These are phyloP conservation scores for Phytophthora multivora DNA, from an alignment of 352 stramenopile species.

Conservation along the genomic window DNA sequence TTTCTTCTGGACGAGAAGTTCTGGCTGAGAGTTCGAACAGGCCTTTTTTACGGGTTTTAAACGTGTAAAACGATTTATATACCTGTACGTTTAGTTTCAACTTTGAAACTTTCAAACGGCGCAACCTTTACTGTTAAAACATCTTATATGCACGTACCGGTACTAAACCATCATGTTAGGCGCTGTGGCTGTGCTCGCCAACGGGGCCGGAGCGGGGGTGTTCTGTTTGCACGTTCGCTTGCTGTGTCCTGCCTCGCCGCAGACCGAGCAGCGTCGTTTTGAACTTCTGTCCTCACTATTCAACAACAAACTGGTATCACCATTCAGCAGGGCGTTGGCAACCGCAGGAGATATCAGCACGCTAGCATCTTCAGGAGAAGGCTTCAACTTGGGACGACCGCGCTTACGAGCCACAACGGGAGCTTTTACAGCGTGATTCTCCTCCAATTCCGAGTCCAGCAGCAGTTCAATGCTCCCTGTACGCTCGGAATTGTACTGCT, in stretches of 20 bases:
- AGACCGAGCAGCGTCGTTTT: slow-evolving; percentile 35
- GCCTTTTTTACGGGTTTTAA: too few relatives aligned
- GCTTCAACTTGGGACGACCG: slow-evolving; percentile 37
- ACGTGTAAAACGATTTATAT: too few relatives aligned
- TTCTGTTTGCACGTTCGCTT: slow-evolving; percentile 34
- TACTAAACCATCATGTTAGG: slow-evolving; percentile 24
- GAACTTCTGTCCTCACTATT: not conserved
- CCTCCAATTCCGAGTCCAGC: slow-evolving; percentile 37
- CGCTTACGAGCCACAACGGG: slow-evolving; percentile 37
- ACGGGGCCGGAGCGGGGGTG: not conserved
- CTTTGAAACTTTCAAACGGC: too few relatives aligned
- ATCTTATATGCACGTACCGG: slow-evolving; percentile 9
- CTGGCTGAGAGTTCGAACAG: too few relatives aligned
- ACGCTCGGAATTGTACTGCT: slow-evolving; percentile 32
- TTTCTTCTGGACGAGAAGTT: too few relatives aligned
- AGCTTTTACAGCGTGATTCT: slow-evolving; percentile 32
- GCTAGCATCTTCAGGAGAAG: slow-evolving; percentile 9
- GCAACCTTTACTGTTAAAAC: not conserved
- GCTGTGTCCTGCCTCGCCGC: slow-evolving; percentile 33
- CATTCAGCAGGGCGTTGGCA: slow-evolving; percentile 12
- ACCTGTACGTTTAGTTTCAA: too few relatives aligned
- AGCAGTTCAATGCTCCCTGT: slow-evolving; percentile 36
- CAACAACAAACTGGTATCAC: slow-evolving; percentile 8
- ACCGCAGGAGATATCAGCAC: slow-evolving; percentile 11
- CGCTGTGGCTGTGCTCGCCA: not conserved